phyloP scores from a whole-genome alignment of 805 yeast species.

The Dipodascus albidus region DNA sequence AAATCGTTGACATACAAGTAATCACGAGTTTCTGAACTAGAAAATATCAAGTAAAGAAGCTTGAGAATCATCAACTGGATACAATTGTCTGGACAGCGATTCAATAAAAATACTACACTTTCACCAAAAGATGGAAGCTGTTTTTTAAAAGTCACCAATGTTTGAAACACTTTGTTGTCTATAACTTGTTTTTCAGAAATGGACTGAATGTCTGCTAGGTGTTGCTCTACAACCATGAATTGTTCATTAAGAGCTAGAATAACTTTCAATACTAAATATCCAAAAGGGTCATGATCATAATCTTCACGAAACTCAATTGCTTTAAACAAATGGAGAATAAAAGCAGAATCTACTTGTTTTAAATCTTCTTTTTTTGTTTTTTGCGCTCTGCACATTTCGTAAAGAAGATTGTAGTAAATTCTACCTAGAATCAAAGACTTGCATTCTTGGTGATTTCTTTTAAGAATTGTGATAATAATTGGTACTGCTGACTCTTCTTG shows the following conservation, averaged over 20 bases:
- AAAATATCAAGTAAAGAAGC: slow-evolving; percentile 61
- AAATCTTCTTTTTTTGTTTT: slow-evolving; percentile 35
- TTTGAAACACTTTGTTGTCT: slow-evolving; percentile 43
- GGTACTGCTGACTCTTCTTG: slow-evolving; percentile 43
- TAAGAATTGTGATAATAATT: slow-evolving; percentile 33
- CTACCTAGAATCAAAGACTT: slow-evolving; percentile 27
- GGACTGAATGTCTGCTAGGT: no score
- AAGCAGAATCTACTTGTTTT: slow-evolving; percentile 30
- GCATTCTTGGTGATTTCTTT: slow-evolving; percentile 27
- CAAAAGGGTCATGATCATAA: slow-evolving; percentile 40
- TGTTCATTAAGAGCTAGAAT: slow-evolving; percentile 64
- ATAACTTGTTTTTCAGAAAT: no score
- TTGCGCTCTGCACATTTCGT: slow-evolving; percentile 41
- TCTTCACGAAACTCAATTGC: slow-evolving; percentile 30
- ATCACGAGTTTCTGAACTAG: slow-evolving; percentile 51
- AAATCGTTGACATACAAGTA: slow-evolving; percentile 75
- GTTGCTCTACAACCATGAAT: background rate
- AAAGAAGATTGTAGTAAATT: slow-evolving; percentile 40
- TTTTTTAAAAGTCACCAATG: slow-evolving; percentile 34
- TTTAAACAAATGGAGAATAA: slow-evolving; percentile 37
- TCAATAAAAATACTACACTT: slow-evolving; percentile 61
- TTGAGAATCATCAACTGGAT: slow-evolving; percentile 71
- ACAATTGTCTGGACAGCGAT: slow-evolving; percentile 58
- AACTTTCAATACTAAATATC: slow-evolving; percentile 58
- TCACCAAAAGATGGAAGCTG: slow-evolving; percentile 49